Base-by-base conservation (phyloP, 257 asterid species). In the Coffea eugenioides region DNA sequence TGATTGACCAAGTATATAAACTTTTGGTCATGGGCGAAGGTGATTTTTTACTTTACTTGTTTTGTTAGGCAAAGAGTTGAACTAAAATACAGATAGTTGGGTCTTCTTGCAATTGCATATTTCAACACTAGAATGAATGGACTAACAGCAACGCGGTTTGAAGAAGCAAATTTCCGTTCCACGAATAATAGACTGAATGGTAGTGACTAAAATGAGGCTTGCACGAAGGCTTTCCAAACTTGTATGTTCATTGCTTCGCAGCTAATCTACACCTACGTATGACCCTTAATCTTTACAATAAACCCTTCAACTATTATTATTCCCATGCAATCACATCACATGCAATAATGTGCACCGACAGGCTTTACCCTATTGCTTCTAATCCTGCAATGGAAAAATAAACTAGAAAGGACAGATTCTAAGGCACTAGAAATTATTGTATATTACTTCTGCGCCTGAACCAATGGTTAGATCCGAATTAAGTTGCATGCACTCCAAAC, bases 71-170 rank as follows among this genome's bases (percentile, higher is more conserved):
- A 57, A 34, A 0, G 43, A 34, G 56, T 16, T 3, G 25, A 3
- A 36, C 6, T 5, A 9, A 18, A 65, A 27, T 12, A 20, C 11
- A 23, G 6, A 2, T 1, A 71, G 21, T 18, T 52, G 51, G 31
- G 31, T 12, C 46, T 23, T 57, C 3, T 56, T 62, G 13, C 10
- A 59, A 18, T 20, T 21, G 43, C 14, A 27, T 27, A 54, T 1
- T 10, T 16, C 8, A 20, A n/a, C 9, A 5, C 6, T 51, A 52
- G 14, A 52, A 31, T 51, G 14, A 52, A 31, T 51, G 25, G 23
- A 34, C 9, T 11, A 52, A 21, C 65, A 25, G 15, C n/a, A 84
- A 84, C 88, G 83, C 75, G 85, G 51, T 31, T 21, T 79, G 88
- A 85, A n/a, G n/a, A 84, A 85, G 80, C 82, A 65, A 78, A 78